Percentiles rank a stretch among this genome's conserved stretches.
phyloP scores from a whole-genome alignment of 495 filamentous ascomycete genomes.

The Penicillium subrubescens region DNA sequence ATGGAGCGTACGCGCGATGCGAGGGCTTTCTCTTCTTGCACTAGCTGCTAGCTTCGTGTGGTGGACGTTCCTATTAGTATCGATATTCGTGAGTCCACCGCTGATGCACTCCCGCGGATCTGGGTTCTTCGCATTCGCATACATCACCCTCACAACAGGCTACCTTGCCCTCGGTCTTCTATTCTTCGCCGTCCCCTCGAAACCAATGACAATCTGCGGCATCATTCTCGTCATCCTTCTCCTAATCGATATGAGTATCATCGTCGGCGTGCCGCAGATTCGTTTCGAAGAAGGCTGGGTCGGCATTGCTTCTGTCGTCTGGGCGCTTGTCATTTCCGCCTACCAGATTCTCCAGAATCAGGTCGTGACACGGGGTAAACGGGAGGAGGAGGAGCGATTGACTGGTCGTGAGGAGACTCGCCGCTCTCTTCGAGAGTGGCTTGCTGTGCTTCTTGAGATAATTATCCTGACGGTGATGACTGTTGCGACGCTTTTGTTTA shows the following conservation, averaged over 20 bases:
- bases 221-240: constrained; percentile 70
- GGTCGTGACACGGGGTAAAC: constrained; percentile 87
- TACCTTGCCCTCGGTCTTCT: constrained; percentile 76
- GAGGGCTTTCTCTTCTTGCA: constrained; percentile 73
- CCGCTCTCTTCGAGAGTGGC: constrained; percentile 80
- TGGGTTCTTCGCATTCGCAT: constrained; percentile 87
- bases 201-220: constrained; percentile 69
- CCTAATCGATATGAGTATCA: constrained; percentile 75
- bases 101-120: constrained; percentile 82
- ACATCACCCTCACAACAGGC: constrained; percentile 68
- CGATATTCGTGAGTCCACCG: constrained; percentile 85
- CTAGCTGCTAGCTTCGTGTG: constrained; percentile 76
- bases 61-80: constrained; percentile 87
- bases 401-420: constrained; percentile 89
- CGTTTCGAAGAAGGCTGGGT: constrained; percentile 87
- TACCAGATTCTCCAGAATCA: constrained; percentile 66
- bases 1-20: constrained; percentile 78
- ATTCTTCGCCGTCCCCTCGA: constrained; percentile 84
- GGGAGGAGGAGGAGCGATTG: constrained; percentile 86
- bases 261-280: constrained; percentile 68
- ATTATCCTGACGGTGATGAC: constrained; percentile 67
- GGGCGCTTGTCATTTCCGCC: constrained; percentile 65
- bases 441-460: constrained; percentile 74
- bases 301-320: constrained; percentile 80
- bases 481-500: constrained; percentile 69